phyloP scores from a whole-genome alignment of 2,329 filamentous ascomycete genomes.

The Aspergillus intermedius region DNA sequence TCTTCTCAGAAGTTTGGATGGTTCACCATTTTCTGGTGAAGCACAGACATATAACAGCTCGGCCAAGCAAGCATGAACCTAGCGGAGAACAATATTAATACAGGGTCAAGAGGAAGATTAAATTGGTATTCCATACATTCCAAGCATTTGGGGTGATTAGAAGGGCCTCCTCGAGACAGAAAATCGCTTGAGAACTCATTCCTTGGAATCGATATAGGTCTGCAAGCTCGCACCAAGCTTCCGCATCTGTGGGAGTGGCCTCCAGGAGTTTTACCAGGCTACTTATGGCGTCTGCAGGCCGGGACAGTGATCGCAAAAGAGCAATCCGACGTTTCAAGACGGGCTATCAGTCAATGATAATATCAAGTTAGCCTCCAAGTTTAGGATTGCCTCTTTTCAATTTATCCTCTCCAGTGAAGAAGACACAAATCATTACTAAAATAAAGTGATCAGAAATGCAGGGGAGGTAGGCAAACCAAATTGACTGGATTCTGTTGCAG shows the following conservation, averaged over 20 bases:
- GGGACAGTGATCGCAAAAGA: slow-evolving; percentile 67
- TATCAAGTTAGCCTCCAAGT: neutral
- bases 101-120: neutral
- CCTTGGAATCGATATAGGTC: slow-evolving; percentile 79
- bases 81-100: slow-evolving; percentile 1
- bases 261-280: slow-evolving; percentile 71
- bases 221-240: slow-evolving; percentile 87
- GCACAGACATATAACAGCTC: slow-evolving; percentile 70
- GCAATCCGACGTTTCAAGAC: slow-evolving; percentile 80
- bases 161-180: slow-evolving; percentile 82
- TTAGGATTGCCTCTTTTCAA: neutral
- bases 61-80: slow-evolving; percentile 82
- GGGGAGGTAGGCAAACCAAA: slow-evolving; percentile 52
- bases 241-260: slow-evolving; percentile 79
- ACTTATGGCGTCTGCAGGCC: slow-evolving; percentile 63
- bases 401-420: neutral
- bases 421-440: slow-evolving; percentile 21
- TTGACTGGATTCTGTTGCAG: slow-evolving; percentile 69
- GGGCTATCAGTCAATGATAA: slow-evolving; percentile 46
- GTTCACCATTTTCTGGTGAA: slow-evolving; percentile 30
- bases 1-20: slow-evolving; percentile 55
- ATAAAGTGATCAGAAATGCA: slow-evolving; percentile 1
- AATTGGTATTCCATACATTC: slow-evolving; percentile 59
- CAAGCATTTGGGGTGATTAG: slow-evolving; percentile 84
- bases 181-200: slow-evolving; percentile 75